These are phyloP conservation scores for Pyrenophora teres DNA, from an alignment of 2,329 filamentous ascomycete species.

Conservation along the genomic window DNA sequence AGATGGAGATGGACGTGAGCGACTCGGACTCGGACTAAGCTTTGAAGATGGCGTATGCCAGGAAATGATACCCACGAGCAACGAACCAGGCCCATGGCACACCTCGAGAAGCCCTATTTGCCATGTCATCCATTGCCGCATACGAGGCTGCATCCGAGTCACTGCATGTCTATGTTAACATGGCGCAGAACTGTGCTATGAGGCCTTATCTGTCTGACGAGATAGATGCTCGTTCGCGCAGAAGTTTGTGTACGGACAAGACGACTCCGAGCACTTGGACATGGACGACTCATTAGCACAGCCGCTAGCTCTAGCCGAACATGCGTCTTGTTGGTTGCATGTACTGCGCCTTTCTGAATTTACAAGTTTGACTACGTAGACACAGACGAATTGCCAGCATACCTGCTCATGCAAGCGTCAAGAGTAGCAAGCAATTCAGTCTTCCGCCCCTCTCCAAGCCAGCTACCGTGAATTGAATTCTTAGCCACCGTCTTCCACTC, in stretches of 20 bases:
- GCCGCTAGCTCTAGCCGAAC: background rate
- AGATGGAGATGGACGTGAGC: conserved; percentile 69
- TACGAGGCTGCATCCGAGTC: conserved; percentile 5
- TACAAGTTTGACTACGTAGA: background rate
- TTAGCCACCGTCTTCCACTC: conserved; percentile 71
- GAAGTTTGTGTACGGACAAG: too few species aligned
- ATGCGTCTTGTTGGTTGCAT: background rate
- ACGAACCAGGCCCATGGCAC: conserved; percentile 4
- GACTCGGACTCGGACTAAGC: conserved; percentile 65
- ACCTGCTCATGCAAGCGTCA: conserved; percentile 19
- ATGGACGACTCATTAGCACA: background rate
- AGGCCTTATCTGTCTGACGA: background rate
- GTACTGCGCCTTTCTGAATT: background rate
- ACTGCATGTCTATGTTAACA: conserved; percentile 5
- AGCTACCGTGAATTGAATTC: conserved; percentile 69
- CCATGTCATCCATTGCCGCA: conserved; percentile 1
- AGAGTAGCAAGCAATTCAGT: conserved; percentile 53
- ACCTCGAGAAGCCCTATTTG: background rate
- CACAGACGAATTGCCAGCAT: conserved; percentile 1
- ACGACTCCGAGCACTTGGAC: background rate
- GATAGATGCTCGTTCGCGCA: too few species aligned
- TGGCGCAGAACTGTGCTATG: conserved; percentile 1
- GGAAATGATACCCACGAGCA: conserved; percentile 24
- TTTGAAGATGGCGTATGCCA: background rate
- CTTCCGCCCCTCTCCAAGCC: conserved; percentile 70